These are phyloP conservation scores for Monosporozyma aerobia DNA, from an alignment of 805 yeast genomes.

Conservation along the genomic window DNA sequence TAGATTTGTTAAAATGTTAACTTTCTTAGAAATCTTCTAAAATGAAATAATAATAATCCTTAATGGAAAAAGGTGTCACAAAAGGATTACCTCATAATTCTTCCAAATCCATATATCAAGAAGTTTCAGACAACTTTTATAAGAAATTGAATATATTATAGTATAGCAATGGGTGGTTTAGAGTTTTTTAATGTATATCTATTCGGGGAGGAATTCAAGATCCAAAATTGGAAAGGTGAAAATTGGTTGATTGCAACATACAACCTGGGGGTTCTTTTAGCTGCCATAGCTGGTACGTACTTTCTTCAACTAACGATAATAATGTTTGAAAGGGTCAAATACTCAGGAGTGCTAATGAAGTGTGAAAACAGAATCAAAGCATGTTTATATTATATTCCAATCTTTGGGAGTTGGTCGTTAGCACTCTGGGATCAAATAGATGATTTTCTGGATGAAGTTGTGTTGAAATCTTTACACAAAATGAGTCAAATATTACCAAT, in stretches of 20 bases:
- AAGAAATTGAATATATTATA: background rate
- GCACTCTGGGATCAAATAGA: background rate
- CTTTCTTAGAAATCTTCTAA: background rate
- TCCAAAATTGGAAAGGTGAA: slow-evolving; percentile 12
- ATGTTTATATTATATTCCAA: background rate
- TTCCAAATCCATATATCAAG: too few species aligned
- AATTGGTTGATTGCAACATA: background rate
- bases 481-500: slow-evolving; percentile 7
- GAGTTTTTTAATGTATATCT: slow-evolving; percentile 18
- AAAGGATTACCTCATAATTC: background rate
- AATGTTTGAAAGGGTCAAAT: background rate
- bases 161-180: slow-evolving; percentile 4
- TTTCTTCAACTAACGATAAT: background rate
- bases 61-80: background rate
- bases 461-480: slow-evolving; percentile 5
- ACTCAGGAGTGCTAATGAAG: background rate
- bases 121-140: background rate
- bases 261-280: background rate
- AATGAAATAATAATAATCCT: background rate
- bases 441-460: background rate
- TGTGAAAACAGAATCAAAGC: background rate
- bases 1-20: background rate
- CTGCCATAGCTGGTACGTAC: background rate
- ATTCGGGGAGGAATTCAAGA: slow-evolving; percentile 12
- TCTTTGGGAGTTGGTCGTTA: background rate